A percentile compares a stretch with the other conserved stretches of the same genome.
Conservation (phyloP, 306 rosid species). For the Inga leiocalycina region DNA sequence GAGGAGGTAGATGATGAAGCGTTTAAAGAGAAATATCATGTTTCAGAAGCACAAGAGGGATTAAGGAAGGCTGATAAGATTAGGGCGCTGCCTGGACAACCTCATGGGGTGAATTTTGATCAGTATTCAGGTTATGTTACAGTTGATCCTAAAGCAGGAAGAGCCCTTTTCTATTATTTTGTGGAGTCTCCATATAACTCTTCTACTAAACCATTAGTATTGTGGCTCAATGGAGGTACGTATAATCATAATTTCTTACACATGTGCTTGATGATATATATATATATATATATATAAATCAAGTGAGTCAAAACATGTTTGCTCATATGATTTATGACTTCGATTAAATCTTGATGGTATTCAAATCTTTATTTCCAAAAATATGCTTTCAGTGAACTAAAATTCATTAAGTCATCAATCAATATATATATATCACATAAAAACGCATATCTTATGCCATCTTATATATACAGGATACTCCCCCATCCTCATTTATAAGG, state of each 20-base stretch:
- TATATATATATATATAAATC: too few relatives aligned
- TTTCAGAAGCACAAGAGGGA: background rate
- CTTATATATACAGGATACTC: too few relatives aligned
- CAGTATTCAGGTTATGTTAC: conserved; percentile 68
- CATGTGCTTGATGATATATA: too few relatives aligned
- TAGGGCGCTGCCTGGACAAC: conserved; percentile 61
- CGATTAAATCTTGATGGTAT: background rate
- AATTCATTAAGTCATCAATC: background rate
- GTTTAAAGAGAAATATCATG: conserved; percentile 13
- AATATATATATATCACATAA: background rate
- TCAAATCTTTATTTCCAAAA: too few relatives aligned
- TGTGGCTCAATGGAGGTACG: conserved; percentile 77
- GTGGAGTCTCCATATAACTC: conserved; percentile 55
- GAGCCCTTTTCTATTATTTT: conserved; percentile 62
- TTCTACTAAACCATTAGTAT: conserved; percentile 48
- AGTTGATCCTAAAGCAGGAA: conserved; percentile 47
- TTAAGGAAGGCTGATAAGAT: conserved; percentile 49
- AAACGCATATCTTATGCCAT: too few relatives aligned
- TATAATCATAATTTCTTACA: background rate
- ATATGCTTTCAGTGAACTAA: background rate
- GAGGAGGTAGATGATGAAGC: conserved; percentile 5
- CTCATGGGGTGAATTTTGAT: conserved; percentile 53
- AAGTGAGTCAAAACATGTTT: background rate
- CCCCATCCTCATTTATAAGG: too few relatives aligned
- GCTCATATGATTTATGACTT: background rate